These are phyloP conservation scores for Globisporangium cystogenes DNA, from an alignment of 352 stramenopile species.

Conservation along the genomic window DNA sequence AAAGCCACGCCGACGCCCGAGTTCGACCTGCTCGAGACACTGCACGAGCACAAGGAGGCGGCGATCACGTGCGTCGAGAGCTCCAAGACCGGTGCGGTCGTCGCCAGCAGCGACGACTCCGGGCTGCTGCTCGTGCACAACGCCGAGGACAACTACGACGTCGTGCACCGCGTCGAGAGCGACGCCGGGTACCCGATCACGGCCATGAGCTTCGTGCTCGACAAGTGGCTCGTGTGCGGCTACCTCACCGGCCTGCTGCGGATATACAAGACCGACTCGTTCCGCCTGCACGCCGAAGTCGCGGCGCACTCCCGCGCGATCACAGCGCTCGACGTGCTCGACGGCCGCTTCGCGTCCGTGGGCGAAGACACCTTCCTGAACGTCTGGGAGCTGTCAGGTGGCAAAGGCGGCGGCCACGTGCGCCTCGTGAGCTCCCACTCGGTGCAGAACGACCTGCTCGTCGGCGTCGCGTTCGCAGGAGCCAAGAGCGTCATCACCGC, in stretches of 20 bases:
- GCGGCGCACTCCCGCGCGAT: constrained; percentile 64
- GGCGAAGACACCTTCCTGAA: constrained; percentile 80
- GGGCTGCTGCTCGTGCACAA: constrained; percentile 55
- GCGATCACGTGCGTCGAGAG: constrained; percentile 58
- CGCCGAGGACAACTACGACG: constrained; percentile 44
- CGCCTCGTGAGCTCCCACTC: constrained; percentile 56
- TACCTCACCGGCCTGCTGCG: constrained; percentile 55
- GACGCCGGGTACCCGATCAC: constrained; percentile 40
- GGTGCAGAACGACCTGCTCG: constrained; percentile 59
- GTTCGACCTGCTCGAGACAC: constrained; percentile 60
- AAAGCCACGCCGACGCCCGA: constrained; percentile 35
- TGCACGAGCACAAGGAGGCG: constrained; percentile 42
- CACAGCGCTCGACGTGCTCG: constrained; percentile 50
- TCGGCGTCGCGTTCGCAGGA: constrained; percentile 44
- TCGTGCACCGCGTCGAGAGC: constrained; percentile 48
- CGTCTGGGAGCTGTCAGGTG: constrained; percentile 52
- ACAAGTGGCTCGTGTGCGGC: constrained; percentile 51
- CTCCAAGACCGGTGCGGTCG: constrained; percentile 22
- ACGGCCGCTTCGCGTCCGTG: constrained; percentile 50
- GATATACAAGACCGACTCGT: constrained; percentile 39
- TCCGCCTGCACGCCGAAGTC: constrained; percentile 55
- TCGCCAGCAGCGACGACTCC: constrained; percentile 57
- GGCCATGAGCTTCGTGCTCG: constrained; percentile 42
- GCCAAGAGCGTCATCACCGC: constrained; percentile 48
- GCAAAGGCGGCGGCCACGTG: constrained; percentile 18